Percentiles rank a stretch among this genome's conserved stretches.
phyloP scores from a whole-genome alignment of 1,139 yeast species.

The Yamadazyma conglobata region DNA sequence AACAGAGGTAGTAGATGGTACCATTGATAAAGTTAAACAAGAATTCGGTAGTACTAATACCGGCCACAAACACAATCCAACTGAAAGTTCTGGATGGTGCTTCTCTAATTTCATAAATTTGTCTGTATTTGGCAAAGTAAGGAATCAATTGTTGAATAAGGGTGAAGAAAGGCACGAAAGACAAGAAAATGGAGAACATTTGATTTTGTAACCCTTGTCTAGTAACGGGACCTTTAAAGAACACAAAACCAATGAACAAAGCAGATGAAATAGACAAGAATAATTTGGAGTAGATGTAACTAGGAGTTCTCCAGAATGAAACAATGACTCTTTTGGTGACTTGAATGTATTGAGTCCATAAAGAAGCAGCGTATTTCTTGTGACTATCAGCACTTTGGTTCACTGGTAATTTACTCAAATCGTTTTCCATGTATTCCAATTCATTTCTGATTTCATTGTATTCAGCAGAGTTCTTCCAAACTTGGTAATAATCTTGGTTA shows the following conservation, averaged over 20 bases:
- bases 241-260: constrained; percentile 44
- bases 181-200: constrained; percentile 68
- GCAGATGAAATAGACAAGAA: constrained; percentile 36
- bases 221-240: constrained; percentile 59
- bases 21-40: constrained; percentile 32
- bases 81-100: constrained; percentile 61
- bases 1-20: constrained; percentile 33
- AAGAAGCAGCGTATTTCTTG: constrained; percentile 24
- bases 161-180: constrained; percentile 56
- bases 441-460: constrained; percentile 19
- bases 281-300: constrained; percentile 38
- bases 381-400: constrained; percentile 20
- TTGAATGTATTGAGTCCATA: constrained; percentile 22
- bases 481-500: constrained; percentile 28
- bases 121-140: constrained; percentile 64
- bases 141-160: constrained; percentile 73
- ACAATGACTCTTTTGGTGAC: constrained; percentile 25
- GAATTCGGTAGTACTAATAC: constrained; percentile 33
- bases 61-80: constrained; percentile 43
- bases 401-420: constrained; percentile 23
- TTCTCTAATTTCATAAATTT: constrained; percentile 80
- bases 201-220: constrained; percentile 59
- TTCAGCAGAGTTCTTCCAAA: constrained; percentile 29
- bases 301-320: constrained; percentile 43
- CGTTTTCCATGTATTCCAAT: constrained; percentile 24